phyloP scores from a whole-genome alignment of 257 asterid genomes.

The Ballota nigra region DNA sequence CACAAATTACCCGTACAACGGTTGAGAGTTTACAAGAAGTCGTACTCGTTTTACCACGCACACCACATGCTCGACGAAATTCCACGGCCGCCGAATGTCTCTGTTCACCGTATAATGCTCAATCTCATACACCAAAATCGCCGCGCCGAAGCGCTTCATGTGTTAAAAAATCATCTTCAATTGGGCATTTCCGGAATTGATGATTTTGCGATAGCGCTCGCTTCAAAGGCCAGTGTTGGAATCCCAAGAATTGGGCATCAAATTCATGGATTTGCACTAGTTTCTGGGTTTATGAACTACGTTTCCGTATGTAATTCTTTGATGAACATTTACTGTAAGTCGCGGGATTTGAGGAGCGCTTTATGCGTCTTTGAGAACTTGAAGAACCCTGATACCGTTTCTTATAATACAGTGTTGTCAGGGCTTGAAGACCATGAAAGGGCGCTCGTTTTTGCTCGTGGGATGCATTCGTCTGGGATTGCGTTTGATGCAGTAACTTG shows the following conservation, averaged over 20 bases:
- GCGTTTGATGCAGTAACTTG: conserved; percentile 66
- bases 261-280: conserved; percentile 61
- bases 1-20: conserved; percentile 18
- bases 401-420: conserved; percentile 73
- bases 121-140: conserved; percentile 42
- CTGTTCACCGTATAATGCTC: conserved; percentile 63
- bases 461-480: conserved; percentile 56
- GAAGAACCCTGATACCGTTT: conserved; percentile 69
- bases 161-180: conserved; percentile 57
- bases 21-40: neutral
- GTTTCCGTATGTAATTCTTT: conserved; percentile 72
- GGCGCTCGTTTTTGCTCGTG: conserved; percentile 57
- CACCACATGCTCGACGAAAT: conserved; percentile 56
- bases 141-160: conserved; percentile 45
- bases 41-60: conserved; percentile 34
- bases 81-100: conserved; percentile 39
- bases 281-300: conserved; percentile 38
- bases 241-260: conserved; percentile 50
- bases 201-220: conserved; percentile 64
- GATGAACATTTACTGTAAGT: conserved; percentile 78
- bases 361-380: conserved; percentile 42
- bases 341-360: conserved; percentile 44
- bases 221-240: conserved; percentile 67
- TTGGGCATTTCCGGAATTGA: conserved; percentile 49
- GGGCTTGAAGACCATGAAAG: conserved; percentile 57